Percentiles rank a stretch among this genome's conserved stretches.
phyloP scores from a whole-genome alignment of 257 asterid species.

The Rehmannia glutinosa region DNA sequence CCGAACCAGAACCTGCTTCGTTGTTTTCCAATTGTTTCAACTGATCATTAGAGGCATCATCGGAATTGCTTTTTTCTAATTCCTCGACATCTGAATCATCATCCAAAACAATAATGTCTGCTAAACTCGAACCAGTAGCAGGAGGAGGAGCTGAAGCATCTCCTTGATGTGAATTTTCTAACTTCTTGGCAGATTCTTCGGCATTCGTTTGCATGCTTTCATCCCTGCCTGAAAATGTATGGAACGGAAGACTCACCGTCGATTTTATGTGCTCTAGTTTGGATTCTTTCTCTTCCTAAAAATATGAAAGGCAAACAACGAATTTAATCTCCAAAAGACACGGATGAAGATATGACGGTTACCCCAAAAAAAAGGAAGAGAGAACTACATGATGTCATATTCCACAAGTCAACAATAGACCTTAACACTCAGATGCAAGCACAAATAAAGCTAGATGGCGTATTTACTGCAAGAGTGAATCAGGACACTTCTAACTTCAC shows the following conservation, averaged over 20 bases:
- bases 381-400: too few species aligned
- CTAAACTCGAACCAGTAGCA: constrained; percentile 30
- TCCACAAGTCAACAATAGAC: not conserved
- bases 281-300: constrained; percentile 44
- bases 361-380: not conserved
- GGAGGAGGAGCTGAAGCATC: constrained; percentile 12
- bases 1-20: constrained; percentile 22
- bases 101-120: constrained; percentile 52
- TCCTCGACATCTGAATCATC: constrained; percentile 50
- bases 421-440: not conserved
- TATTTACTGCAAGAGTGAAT: not conserved
- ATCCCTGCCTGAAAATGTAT: constrained; percentile 41
- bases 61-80: constrained; percentile 23
- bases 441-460: not conserved
- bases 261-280: constrained; percentile 82
- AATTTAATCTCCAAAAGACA: not conserved
- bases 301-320: not conserved
- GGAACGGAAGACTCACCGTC: constrained; percentile 71
- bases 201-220: constrained; percentile 27
- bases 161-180: constrained; percentile 19
- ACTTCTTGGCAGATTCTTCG: constrained; percentile 16
- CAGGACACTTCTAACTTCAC: not conserved
- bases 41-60: constrained; percentile 17
- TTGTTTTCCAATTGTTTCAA: constrained; percentile 20
- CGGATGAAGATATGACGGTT: not conserved